phyloP scores from a whole-genome alignment of 495 filamentous ascomycete species.

The Daldinia vernicosa region DNA sequence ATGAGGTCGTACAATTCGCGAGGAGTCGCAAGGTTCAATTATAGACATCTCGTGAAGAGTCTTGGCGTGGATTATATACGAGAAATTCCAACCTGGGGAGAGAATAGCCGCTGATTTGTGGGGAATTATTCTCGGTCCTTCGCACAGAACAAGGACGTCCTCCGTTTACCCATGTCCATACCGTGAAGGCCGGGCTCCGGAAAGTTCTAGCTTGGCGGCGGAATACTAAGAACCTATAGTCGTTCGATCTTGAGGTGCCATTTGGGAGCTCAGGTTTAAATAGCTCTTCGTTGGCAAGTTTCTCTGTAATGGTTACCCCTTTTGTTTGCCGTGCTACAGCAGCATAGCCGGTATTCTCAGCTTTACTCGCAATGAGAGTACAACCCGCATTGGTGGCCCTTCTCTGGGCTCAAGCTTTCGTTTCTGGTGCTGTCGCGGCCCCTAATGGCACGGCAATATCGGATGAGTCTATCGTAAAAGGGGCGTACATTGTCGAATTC shows the following conservation, averaged over 20 bases:
- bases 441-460: background rate
- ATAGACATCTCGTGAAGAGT: background rate
- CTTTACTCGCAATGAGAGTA: background rate
- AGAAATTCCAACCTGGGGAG: slow-evolving; percentile 20
- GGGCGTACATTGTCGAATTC: background rate
- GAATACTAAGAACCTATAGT: background rate
- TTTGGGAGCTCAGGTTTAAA: background rate
- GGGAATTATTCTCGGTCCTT: slow-evolving; percentile 5
- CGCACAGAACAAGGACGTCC: slow-evolving; percentile 3
- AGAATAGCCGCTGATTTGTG: slow-evolving; percentile 19
- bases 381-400: background rate
- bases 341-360: too few relatives aligned
- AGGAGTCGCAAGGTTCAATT: background rate
- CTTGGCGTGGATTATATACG: slow-evolving; percentile 2
- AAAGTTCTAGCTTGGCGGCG: background rate
- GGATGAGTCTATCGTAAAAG: background rate
- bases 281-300: background rate
- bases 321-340: too few relatives aligned
- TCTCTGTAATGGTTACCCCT: too few relatives aligned
- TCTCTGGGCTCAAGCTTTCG: background rate
- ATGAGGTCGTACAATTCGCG: background rate
- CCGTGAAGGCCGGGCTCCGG: background rate
- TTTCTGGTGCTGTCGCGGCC: background rate
- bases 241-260: background rate
- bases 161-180: background rate